These are phyloP conservation scores for Pichia sp. DNA, from an alignment of 1,139 yeast genomes.

Conservation along the genomic window DNA sequence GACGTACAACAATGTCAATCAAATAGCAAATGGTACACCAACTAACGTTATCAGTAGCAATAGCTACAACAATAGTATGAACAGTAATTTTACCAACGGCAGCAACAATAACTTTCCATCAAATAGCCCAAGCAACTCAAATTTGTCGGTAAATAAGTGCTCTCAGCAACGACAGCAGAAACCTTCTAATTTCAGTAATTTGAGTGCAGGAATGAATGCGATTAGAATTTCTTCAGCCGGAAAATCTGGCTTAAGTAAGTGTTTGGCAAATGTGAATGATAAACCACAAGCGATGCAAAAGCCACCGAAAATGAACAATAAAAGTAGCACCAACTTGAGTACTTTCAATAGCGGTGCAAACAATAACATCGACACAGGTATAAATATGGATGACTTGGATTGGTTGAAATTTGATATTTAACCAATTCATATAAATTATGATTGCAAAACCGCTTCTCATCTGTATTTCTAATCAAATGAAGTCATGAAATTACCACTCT, in stretches of 20 bases:
- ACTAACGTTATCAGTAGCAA: neutral
- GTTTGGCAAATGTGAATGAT: slow-evolving; percentile 10
- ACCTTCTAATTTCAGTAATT: slow-evolving; percentile 21
- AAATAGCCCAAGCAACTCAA: slow-evolving; percentile 2
- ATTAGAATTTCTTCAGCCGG: slow-evolving; percentile 13
- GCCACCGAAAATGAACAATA: neutral
- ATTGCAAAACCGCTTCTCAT: neutral
- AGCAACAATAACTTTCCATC: slow-evolving; percentile 3
- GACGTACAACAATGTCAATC: slow-evolving; percentile 9
- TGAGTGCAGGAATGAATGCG: slow-evolving; percentile 24
- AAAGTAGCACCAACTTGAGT: neutral
- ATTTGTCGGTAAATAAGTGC: slow-evolving; percentile 3
- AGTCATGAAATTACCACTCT: neutral
- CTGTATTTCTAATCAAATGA: neutral
- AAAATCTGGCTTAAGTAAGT: slow-evolving; percentile 19
- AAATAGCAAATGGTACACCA: neutral
- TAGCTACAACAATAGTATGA: neutral
- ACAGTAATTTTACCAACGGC: slow-evolving; percentile 1
- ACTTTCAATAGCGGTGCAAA: neutral
- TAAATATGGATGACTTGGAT: slow-evolving; percentile 28
- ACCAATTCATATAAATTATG: neutral
- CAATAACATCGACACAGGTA: neutral
- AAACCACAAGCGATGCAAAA: neutral
- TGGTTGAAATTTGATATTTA: slow-evolving; percentile 33
- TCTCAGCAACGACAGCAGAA: slow-evolving; percentile 14